Base-by-base conservation (phyloP, 768 basidiomycete species). In the Hypholoma fasciculare region DNA sequence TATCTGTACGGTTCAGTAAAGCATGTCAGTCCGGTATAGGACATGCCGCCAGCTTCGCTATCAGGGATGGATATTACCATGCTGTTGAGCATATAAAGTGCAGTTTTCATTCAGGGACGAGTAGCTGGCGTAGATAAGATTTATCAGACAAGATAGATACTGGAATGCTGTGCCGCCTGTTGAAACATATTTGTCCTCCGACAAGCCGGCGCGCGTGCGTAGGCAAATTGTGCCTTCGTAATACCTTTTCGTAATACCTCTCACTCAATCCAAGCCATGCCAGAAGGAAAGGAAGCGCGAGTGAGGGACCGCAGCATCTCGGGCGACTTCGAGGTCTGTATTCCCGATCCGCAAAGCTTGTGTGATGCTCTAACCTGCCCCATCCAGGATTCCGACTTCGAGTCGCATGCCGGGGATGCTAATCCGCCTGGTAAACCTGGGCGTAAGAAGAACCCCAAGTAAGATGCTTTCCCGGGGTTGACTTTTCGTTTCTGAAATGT, bases 391-490 rank as follows among this genome's bases (percentile, higher is more conserved):
- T 89, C 88, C n/a, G 90, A 91, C 61, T 67, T 76, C 38, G 88
- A 86, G 19, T 90, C 86, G 36, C 80, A 75, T 60, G 63, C 64
- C 55, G 76, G 71, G 26, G 78, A 78, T 39, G 65, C 71, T n/a
- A 74, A 70, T 60, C 71, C 67, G 27, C 81, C 81, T 38, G 81
- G 81, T 23, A 89, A 87, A 68, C 88, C 91, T 36, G 91, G 91
- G 14, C 79, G 91, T 60, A 93, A 93, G 85, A 93, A 92, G 79
- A 94, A 94, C 66, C 91, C 92, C 64, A 93, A 93, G 92, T 90
- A 63, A 59, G 83, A 73, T 17, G 36, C 58, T 63, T 38, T 54
- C 17, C 52, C 58, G 52, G 3, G 60, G 61, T 51, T 7, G 44
- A 39, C 54, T 61, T 60, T 50, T 57, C 56, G 19, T 43, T 43